These are phyloP conservation scores for Cardiosporidium cionae DNA, from an alignment of 169 alveolate species.

Conservation along the genomic window DNA sequence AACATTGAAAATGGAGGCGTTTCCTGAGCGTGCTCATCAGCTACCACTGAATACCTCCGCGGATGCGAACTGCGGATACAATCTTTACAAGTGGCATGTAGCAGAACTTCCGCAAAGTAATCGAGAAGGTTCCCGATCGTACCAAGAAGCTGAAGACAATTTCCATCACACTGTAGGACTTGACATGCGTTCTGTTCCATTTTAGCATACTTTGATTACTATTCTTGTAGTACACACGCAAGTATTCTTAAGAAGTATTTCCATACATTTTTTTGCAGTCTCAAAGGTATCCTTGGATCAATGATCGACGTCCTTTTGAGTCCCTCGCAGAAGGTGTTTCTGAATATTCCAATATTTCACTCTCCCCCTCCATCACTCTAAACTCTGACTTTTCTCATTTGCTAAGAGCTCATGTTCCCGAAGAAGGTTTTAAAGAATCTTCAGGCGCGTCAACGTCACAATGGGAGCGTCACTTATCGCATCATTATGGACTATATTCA, in stretches of 20 bases:
- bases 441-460: conserved; percentile 31
- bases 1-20: background rate
- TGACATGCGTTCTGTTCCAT: background rate
- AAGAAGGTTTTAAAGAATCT: conserved; percentile 10
- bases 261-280: background rate
- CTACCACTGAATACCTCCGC: background rate
- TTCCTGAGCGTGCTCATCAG: background rate
- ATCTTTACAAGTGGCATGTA: background rate
- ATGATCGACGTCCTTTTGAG: background rate
- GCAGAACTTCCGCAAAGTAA: background rate
- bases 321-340: background rate
- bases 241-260: background rate
- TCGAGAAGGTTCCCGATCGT: background rate
- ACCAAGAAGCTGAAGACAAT: background rate
- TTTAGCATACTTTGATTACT: background rate
- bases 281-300: background rate
- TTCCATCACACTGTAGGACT: background rate
- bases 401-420: background rate
- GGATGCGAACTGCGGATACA: background rate
- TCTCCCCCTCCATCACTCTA: background rate
- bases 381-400: background rate
- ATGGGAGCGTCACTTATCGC: conserved; percentile 45
- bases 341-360: background rate
- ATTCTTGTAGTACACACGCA: background rate
- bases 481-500: conserved; percentile 45